Percentiles rank a stretch among this genome's conserved stretches.
Conservation (phyloP, 352 stramenopile species). For the Pythium aquatile region DNA sequence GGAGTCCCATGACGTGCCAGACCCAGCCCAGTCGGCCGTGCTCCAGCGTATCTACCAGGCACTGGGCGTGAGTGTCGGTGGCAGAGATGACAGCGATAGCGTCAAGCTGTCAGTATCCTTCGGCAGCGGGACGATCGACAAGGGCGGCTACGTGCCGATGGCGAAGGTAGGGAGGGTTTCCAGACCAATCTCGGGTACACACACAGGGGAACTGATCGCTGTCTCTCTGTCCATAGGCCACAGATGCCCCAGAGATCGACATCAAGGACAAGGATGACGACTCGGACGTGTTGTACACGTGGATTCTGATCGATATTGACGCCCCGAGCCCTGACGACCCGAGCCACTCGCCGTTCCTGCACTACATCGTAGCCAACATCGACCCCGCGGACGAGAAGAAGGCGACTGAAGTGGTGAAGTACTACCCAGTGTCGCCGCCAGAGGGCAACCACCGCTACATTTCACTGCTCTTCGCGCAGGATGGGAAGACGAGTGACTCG, state of each 20-base stretch:
- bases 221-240: slow-evolving; percentile 18
- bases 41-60: slow-evolving; percentile 15
- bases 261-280: slow-evolving; percentile 6
- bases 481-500: slow-evolving; percentile 1
- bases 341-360: slow-evolving; percentile 63
- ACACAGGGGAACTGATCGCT: no score
- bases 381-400: neutral
- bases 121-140: slow-evolving; percentile 3
- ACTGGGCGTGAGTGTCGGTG: slow-evolving; percentile 5
- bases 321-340: slow-evolving; percentile 50
- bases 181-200: no score
- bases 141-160: slow-evolving; percentile 25
- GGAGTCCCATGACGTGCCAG: neutral
- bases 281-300: slow-evolving; percentile 42
- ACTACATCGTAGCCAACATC: slow-evolving; percentile 54
- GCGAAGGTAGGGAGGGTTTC: slow-evolving; percentile 8
- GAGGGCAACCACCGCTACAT: slow-evolving; percentile 58
- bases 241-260: slow-evolving; percentile 32
- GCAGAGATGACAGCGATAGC: slow-evolving; percentile 10
- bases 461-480: slow-evolving; percentile 47
- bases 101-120: slow-evolving; percentile 14
- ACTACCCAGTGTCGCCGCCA: slow-evolving; percentile 57
- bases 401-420: slow-evolving; percentile 40
- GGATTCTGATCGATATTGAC: slow-evolving; percentile 69
- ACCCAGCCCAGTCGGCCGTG: slow-evolving; percentile 13